Evolutionary conservation across 495 filamentous ascomycete species (phyloP), one percentile per base, ranked within the genome.

Genomic region (Podospora fimiseda): DNA sequence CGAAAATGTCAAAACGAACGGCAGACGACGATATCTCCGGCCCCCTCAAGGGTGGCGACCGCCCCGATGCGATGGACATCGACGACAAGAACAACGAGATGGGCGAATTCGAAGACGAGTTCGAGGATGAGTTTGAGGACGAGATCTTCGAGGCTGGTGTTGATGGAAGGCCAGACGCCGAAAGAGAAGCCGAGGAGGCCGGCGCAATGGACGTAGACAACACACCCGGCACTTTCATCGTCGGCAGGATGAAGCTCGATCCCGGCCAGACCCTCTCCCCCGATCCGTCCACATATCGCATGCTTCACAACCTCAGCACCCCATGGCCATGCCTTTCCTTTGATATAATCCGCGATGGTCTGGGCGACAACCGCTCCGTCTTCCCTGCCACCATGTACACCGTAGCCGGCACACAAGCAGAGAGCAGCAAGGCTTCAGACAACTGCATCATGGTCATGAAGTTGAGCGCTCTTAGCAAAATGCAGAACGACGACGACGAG

Each of bases 291-390:
- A 90, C 93, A 2, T 98, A 98, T 72, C 83, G 95, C 60, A 93
- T 98, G 90, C 83, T 97, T 27, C 93, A 98, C 74, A 87, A 83
- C 41, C 76, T 97, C 41, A 91, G 85, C 67, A 85, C 90, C 14
- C 87, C 89, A 0, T 98, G 93, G 93, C 93, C 93, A 4, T 98
- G 93, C 60, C 80, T 98, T 8, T 96, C 91, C 9, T 95, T 96
- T 68, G 92, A 96, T 62, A 89, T 97, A 57, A 70, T 98, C 23
- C 85, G 76, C 63, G 93, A 98, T 70, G 72, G 76, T n/a, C 74
- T 98, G 18, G 93, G 93, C 33, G 88, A 95, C 61, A 86, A 90
- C 68, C 83, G 93, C 55, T 92, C 86, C 62, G 84, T 83, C 1
- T 98, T 89, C 70, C 93, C 93, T 49, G 89, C 88, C 21, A 95